Base-by-base conservation (phyloP, 148 eudicot species). In the Cornus controversa region DNA sequence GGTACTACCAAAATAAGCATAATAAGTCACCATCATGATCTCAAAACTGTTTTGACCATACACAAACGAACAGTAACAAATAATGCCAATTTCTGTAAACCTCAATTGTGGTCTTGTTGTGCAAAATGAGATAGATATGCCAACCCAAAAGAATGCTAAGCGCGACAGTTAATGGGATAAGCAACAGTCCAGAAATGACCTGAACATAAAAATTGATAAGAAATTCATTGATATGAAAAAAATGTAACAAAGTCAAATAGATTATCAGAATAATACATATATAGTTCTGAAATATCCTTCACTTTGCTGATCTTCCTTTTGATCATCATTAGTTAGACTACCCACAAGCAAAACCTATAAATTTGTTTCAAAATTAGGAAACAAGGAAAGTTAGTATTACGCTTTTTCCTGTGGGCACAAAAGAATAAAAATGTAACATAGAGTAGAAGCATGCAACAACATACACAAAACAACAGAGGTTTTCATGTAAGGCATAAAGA, bases 21-120 rank as follows among this genome's bases (percentile, higher is more conserved):
- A 23, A 67, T 9, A 26, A n/a, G 57, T 27, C 40, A 67, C 4
- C 28, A 23, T 79, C 25, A 69, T 20, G 36, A 75, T 22, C 10
- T 23, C 31, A 31, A 23, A 53, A 40, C 34, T 14, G 45, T n/a
- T 15, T 79, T 63, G 63, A 29, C 10, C 1, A 66, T 53, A 16
- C 53, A 76, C 34, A 73, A 65, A 23, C 5, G 8, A 72, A 36
- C 24, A 57, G 69, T 3, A 75, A 66, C 28, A 53, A 47, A 75
- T 31, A 54, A 66, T 28, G 37, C n/a, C 40, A 70, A 34, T 31
- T 28, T 67, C 66, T 65, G 64, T 75, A 74, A 81, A 95, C 99
- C 98, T 96, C 99, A 24, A 93, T 96, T 69, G 99, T 96, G 71
- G 99, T 93, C 85, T 92, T 92, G 86, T 96, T 96, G 63, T 87